phyloP scores from a whole-genome alignment of 2,329 filamentous ascomycete species.

The Exophiala spinifera region DNA sequence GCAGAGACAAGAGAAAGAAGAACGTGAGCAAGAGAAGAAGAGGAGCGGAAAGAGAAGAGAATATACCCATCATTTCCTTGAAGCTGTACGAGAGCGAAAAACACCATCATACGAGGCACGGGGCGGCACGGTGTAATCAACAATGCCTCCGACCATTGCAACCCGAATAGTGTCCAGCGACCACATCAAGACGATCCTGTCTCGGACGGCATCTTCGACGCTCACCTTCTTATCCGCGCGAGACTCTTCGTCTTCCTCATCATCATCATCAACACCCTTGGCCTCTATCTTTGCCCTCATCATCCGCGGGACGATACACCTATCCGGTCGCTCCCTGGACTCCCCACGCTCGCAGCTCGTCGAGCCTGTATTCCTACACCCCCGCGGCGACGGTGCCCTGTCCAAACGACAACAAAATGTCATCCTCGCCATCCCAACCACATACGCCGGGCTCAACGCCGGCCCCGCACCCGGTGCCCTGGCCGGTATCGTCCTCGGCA shows the following conservation, averaged over 20 bases:
- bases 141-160: conserved; percentile 21
- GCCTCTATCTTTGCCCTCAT: conserved; percentile 28
- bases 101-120: not conserved
- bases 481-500: conserved; percentile 47
- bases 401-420: conserved; percentile 28
- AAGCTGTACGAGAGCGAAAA: not conserved
- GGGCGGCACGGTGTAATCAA: not conserved
- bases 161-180: conserved; percentile 7
- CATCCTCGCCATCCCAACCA: conserved; percentile 56
- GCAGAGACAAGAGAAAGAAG: not conserved
- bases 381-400: conserved; percentile 4
- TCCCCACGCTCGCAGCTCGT: conserved; percentile 3
- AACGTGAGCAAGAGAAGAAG: too few relatives aligned
- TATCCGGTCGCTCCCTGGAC: conserved; percentile 16
- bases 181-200: conserved; percentile 10
- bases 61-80: too few relatives aligned
- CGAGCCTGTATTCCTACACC: conserved; percentile 11
- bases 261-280: conserved; percentile 14
- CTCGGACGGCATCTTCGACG: conserved; percentile 16
- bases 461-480: conserved; percentile 50
- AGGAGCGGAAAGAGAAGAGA: not conserved
- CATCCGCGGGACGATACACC: conserved; percentile 12
- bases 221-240: conserved; percentile 7
- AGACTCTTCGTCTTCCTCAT: conserved; percentile 1
- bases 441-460: conserved; percentile 54